A percentile compares a stretch with the other conserved stretches of the same genome.
phyloP scores from a whole-genome alignment of 2,329 filamentous ascomycete genomes.

The Microsporum ferrugineum region DNA sequence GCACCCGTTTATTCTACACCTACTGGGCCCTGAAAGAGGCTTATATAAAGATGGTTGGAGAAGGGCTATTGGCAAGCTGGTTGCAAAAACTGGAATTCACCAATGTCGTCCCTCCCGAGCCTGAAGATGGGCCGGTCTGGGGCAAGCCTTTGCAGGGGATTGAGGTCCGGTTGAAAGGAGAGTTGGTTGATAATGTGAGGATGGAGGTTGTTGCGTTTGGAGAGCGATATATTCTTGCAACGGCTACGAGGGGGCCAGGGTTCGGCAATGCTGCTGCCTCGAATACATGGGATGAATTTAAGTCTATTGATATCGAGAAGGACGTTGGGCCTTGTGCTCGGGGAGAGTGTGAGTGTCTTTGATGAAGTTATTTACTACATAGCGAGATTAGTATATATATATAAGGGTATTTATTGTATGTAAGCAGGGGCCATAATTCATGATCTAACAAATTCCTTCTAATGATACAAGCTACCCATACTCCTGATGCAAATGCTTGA shows the following conservation, averaged over 20 bases:
- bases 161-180: conserved; percentile 40
- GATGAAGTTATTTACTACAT: not conserved
- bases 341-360: conserved; percentile 22
- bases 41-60: conserved; percentile 56
- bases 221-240: conserved; percentile 47
- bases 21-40: conserved; percentile 57
- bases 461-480: not conserved
- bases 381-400: not conserved
- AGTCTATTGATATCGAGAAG: conserved; percentile 36
- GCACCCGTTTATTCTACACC: conserved; percentile 51
- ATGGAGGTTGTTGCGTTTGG: conserved; percentile 50
- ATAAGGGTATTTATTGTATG: not conserved
- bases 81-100: conserved; percentile 50
- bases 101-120: conserved; percentile 35
- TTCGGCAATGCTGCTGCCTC: not conserved
- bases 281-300: conserved; percentile 32
- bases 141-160: conserved; percentile 31
- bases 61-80: conserved; percentile 52
- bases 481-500: not conserved
- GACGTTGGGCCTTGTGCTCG: conserved; percentile 35
- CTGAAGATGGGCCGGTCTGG: conserved; percentile 19
- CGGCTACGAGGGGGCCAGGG: conserved; percentile 36
- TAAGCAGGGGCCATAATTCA: not conserved
- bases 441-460: not conserved
- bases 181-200: conserved; percentile 40